A percentile compares a stretch with the other conserved stretches of the same genome.
phyloP scores from a whole-genome alignment of 441 rosid species.

The Eutrema salsugineum region DNA sequence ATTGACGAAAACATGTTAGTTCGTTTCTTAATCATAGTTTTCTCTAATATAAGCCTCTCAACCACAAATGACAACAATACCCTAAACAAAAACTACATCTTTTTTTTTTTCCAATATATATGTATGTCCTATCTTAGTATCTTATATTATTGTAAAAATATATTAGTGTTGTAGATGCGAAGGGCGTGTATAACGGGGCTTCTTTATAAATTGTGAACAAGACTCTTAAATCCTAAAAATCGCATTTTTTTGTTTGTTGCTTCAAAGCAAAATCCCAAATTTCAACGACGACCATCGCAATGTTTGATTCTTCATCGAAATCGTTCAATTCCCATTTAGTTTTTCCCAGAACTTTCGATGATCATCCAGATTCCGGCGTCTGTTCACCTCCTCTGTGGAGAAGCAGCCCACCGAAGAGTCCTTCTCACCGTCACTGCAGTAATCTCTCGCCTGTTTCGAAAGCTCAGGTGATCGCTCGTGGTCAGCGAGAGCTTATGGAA shows the following conservation, averaged over 20 bases:
- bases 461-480: slow-evolving; percentile 62
- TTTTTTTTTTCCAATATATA: neutral
- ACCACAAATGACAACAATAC: neutral
- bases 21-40: too few relatives aligned
- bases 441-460: slow-evolving; percentile 56
- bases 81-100: neutral
- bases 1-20: too few relatives aligned
- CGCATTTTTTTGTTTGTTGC: neutral
- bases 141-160: neutral
- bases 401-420: slow-evolving; percentile 45
- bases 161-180: neutral
- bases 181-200: slow-evolving; percentile 19
- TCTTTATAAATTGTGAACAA: slow-evolving; percentile 13
- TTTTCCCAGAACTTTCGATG: slow-evolving; percentile 19
- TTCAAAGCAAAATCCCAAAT: neutral
- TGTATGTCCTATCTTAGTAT: neutral
- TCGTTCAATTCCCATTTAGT: slow-evolving; percentile 10
- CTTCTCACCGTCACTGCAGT: slow-evolving; percentile 26
- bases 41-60: neutral
- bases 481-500: slow-evolving; percentile 87
- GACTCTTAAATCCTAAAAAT: neutral
- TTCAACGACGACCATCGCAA: slow-evolving; percentile 13
- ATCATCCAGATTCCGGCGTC: slow-evolving; percentile 43
- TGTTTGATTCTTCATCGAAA: slow-evolving; percentile 34
- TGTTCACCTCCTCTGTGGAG: slow-evolving; percentile 67